These are phyloP conservation scores for Starmerella asiatica DNA, from an alignment of 805 yeast genomes.

Conservation along the genomic window DNA sequence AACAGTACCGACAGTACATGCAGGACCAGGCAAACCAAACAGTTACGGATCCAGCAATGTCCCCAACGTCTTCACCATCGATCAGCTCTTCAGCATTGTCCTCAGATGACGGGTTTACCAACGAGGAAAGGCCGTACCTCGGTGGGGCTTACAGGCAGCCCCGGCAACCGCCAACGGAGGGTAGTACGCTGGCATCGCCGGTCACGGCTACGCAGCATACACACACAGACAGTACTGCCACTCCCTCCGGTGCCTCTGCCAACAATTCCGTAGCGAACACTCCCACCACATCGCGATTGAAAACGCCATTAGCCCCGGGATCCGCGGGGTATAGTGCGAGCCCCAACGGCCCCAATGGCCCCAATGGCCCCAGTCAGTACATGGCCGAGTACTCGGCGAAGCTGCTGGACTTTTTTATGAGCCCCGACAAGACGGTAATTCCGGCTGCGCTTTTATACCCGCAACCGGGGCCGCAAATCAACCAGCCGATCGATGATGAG, in stretches of 20 bases:
- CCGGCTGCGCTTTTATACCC: slow-evolving; percentile 57
- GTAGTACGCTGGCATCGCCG: neutral
- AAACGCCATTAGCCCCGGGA: neutral
- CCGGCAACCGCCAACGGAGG: neutral
- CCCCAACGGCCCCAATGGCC: neutral
- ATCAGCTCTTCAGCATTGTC: slow-evolving; percentile 17
- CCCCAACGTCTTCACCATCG: slow-evolving; percentile 24
- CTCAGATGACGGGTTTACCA: slow-evolving; percentile 14
- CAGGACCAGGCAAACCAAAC: slow-evolving; percentile 2
- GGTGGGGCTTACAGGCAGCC: slow-evolving; percentile 2
- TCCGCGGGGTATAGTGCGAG: neutral
- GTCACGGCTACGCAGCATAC: no score
- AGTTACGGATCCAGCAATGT: slow-evolving; percentile 1
- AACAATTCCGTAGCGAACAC: neutral
- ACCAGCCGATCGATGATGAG: slow-evolving; percentile 81
- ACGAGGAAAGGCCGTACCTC: slow-evolving; percentile 12
- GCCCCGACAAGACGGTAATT: slow-evolving; percentile 43
- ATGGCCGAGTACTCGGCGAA: slow-evolving; percentile 34
- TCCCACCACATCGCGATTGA: neutral
- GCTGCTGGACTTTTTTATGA: slow-evolving; percentile 41
- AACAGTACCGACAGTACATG: slow-evolving; percentile 1
- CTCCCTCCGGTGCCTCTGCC: neutral
- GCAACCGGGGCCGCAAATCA: slow-evolving; percentile 51
- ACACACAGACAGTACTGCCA: no score
- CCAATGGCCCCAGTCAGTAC: slow-evolving; percentile 13